Conservation (phyloP, 2,329 filamentous ascomycete species). For the Nigrograna mackinnonii region DNA sequence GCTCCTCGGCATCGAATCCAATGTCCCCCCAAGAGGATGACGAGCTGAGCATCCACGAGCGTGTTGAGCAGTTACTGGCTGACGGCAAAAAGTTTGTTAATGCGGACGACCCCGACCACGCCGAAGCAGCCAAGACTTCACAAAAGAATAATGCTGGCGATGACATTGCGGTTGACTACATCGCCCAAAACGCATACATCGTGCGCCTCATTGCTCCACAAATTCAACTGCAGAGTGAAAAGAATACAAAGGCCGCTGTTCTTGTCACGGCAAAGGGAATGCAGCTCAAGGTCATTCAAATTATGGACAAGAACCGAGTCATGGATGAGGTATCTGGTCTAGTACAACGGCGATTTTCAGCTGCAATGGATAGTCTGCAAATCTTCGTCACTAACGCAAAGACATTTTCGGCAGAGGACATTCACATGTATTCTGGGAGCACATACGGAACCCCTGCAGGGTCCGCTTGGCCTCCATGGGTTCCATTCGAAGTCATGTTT, state of each 20-base stretch:
- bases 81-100: constrained; percentile 84
- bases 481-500: constrained; percentile 97
- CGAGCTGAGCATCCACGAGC: constrained; percentile 74
- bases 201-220: constrained; percentile 94
- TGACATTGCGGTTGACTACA: constrained; percentile 85
- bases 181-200: constrained; percentile 90
- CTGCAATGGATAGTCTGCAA: constrained; percentile 96
- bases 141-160: constrained; percentile 27
- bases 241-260: constrained; percentile 95
- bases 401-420: constrained; percentile 79
- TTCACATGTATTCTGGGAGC: constrained; percentile 93
- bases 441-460: constrained; percentile 84
- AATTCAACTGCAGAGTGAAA: constrained; percentile 97
- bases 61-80: constrained; percentile 81
- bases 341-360: constrained; percentile 89
- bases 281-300: constrained; percentile 95
- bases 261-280: constrained; percentile 97
- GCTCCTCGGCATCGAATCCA: constrained; percentile 27
- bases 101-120: constrained; percentile 62
- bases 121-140: constrained; percentile 40
- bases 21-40: constrained; percentile 58
- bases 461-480: constrained; percentile 96
- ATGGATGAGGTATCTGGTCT: constrained; percentile 92
- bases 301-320: constrained; percentile 94
- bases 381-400: constrained; percentile 97